Evolutionary conservation across 2,329 filamentous ascomycete genomes (phyloP).

Genomic region (Aspergillus sclerotialis): DNA sequence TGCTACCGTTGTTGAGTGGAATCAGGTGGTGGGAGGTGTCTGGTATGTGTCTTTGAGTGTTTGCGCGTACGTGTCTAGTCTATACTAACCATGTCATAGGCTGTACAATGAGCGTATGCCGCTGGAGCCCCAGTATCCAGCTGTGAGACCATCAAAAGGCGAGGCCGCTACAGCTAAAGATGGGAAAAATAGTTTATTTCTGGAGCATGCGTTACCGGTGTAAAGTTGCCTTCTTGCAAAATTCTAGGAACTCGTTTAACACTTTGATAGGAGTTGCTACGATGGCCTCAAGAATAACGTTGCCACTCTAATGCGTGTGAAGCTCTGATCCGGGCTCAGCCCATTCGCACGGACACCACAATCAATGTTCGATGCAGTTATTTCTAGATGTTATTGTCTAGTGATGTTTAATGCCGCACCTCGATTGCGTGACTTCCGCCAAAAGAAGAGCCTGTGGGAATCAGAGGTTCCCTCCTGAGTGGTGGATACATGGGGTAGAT

Average conservation of each 20-base stretch:
- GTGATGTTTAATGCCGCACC: no score
- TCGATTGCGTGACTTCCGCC: no score
- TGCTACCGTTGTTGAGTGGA: slow-evolving; percentile 50
- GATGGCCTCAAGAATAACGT: slow-evolving; percentile 49
- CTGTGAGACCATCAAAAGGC: no score
- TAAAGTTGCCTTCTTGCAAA: slow-evolving; percentile 10
- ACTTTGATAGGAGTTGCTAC: slow-evolving; percentile 42
- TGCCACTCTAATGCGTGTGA: slow-evolving; percentile 45
- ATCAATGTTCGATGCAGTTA: no score
- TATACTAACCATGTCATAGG: slow-evolving; percentile 23
- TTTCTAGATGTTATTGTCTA: no score
- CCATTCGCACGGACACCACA: no score
- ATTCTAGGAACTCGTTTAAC: slow-evolving; percentile 1
- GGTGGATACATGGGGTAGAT: no score
- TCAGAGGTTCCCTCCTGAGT: no score
- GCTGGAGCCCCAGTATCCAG: no score
- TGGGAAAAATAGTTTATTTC: no score
- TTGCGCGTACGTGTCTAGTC: neutral
- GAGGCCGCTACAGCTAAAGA: no score
- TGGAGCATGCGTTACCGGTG: slow-evolving; percentile 46
- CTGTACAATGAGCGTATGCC: slow-evolving; percentile 45
- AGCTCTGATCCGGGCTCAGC: slow-evolving; percentile 37
- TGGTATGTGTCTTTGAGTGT: slow-evolving; percentile 38
- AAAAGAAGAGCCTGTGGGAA: no score
- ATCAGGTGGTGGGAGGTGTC: slow-evolving; percentile 46